phyloP scores from a whole-genome alignment of 192 early-diverging fungal species.

The Martensiomyces pterosporus region DNA sequence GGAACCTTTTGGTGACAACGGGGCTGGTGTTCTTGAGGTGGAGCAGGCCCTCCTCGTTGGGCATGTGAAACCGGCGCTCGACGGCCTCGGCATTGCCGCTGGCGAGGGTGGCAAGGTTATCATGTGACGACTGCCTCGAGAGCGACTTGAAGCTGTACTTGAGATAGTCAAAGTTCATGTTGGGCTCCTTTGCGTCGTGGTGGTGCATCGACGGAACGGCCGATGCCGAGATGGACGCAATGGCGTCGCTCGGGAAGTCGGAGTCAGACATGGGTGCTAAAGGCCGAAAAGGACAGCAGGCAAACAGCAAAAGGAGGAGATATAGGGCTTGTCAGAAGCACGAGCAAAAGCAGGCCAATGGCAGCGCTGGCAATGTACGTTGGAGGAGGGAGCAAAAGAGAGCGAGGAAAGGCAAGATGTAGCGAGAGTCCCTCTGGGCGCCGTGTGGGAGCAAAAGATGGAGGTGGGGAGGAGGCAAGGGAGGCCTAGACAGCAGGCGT shows the following conservation, averaged over 20 bases:
- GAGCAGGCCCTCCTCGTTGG: constrained; percentile 49
- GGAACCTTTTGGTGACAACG: constrained; percentile 38
- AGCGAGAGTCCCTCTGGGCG: background rate
- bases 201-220: constrained; percentile 27
- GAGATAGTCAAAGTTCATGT: constrained; percentile 52
- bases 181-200: constrained; percentile 22
- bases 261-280: constrained; percentile 34
- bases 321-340: background rate
- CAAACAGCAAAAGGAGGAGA: background rate
- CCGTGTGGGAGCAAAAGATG: background rate
- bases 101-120: constrained; percentile 27
- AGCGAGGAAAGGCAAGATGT: background rate
- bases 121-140: constrained; percentile 37
- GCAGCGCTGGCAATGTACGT: too few species aligned
- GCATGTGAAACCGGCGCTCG: constrained; percentile 53
- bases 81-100: constrained; percentile 29
- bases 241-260: constrained; percentile 31
- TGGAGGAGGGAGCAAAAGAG: background rate
- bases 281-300: background rate
- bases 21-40: constrained; percentile 51
- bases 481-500: too few species aligned
- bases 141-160: constrained; percentile 52
- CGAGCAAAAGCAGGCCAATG: background rate
- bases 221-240: constrained; percentile 40
- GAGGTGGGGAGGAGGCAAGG: too few species aligned